Evolutionary conservation across 192 early-diverging fungal genomes (phyloP), one percentile per base, ranked within the genome.

Genomic region (Backusella psychrophila): DNA sequence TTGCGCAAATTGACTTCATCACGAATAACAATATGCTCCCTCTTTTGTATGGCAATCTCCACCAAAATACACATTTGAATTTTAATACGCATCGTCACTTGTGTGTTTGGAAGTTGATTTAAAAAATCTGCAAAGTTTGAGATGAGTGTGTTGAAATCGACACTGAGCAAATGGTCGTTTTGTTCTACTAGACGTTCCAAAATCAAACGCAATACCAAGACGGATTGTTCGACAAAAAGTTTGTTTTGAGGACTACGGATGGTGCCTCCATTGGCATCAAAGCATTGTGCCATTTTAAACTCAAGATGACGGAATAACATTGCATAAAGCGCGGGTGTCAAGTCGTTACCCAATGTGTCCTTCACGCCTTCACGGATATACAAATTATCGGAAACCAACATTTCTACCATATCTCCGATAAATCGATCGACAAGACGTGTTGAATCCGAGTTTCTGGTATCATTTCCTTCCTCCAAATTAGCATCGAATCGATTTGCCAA

Each of bases 281-380:
- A 93, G 74, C 92, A 90, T 42, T 81, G 81, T 0, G 78, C 78
- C 26, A 92, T 87, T 29, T 89, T 85, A n/a, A 66, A 77, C 66
- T 90, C 88, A 63, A 92, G 72, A 66, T 88, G 84, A 33, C 80
- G 81, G 68, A 91, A 90, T 9, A 93, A 75, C 4, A 91, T 81
- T 15, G 84, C 88, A 71, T 93, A 94, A 17, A 96, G 73, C 7
- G 85, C 82, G 19, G 87, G 87, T 15, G 85, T 84, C 17, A 96
- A 82, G 59, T 96, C 94, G 29, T 81, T 78, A 23, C 94, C 95
- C n/a, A 96, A 78, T 19, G 92, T 88, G 46, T 96, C 93, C 76
- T 93, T 94, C 17, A 89, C 91, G 38, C 85, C 85, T 78, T 95
- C 94, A 12, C 95, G 87, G 8, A 96, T 86, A 66, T 90, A 81